These are phyloP conservation scores for Friedmanniomyces simplex DNA, from an alignment of 495 filamentous ascomycete species.

Conservation along the genomic window DNA sequence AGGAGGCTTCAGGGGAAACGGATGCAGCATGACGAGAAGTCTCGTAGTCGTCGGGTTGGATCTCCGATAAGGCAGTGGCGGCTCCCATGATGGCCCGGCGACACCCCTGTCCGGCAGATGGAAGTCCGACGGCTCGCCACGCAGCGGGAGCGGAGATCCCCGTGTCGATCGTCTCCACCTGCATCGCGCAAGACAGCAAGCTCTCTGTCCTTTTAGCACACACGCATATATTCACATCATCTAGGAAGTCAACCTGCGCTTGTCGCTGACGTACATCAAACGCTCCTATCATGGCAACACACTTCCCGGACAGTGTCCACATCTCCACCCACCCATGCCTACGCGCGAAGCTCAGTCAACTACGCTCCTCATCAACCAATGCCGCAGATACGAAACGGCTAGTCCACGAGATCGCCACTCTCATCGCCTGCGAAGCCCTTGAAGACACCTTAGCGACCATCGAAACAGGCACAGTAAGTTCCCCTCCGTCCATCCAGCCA, in stretches of 20 bases:
- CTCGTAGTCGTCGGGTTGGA: too few species aligned
- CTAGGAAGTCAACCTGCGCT: neutral
- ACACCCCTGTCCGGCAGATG: too few species aligned
- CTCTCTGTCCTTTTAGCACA: neutral
- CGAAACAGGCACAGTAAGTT: slow-evolving; percentile 28
- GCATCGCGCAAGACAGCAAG: neutral
- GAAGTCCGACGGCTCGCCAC: too few species aligned
- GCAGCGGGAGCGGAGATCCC: too few species aligned
- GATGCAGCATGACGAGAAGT: too few species aligned
- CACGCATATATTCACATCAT: neutral
- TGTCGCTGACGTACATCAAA: neutral
- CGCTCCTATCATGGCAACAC: neutral
- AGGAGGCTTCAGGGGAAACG: too few species aligned
- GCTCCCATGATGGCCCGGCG: too few species aligned
- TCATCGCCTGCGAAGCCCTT: slow-evolving; percentile 75
- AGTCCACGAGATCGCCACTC: slow-evolving; percentile 74
- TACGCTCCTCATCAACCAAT: slow-evolving; percentile 60
- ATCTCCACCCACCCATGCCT: slow-evolving; percentile 81
- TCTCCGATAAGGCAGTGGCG: too few species aligned
- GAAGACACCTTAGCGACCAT: slow-evolving; percentile 43
- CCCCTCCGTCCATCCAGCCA: neutral
- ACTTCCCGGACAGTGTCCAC: slow-evolving; percentile 61
- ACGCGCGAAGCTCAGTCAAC: slow-evolving; percentile 76
- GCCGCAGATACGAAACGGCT: slow-evolving; percentile 69
- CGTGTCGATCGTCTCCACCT: too few species aligned